Evolutionary conservation across 768 basidiomycete genomes (phyloP).

Genomic region (Tylopilus vinaceipallidus): DNA sequence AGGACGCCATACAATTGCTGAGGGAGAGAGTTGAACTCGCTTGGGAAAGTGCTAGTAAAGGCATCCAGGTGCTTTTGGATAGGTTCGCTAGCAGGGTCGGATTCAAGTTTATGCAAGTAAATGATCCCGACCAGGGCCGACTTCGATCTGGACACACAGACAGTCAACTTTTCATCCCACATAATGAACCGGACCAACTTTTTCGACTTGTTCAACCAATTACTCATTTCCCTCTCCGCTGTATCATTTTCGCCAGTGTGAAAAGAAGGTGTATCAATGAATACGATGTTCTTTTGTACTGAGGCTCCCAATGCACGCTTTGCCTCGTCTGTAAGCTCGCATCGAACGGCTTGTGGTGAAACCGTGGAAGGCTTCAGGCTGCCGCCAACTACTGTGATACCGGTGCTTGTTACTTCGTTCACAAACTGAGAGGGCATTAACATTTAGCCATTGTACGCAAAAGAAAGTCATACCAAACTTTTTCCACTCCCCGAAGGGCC

Average conservation of each 20-base stretch:
- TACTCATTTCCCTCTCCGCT: not conserved
- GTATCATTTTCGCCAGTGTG: not conserved
- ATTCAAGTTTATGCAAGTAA: constrained; percentile 16
- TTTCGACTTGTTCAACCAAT: constrained; percentile 8
- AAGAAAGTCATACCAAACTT: constrained; percentile 11
- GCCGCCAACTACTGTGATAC: not conserved
- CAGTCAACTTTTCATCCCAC: not conserved
- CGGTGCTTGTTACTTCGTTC: not conserved
- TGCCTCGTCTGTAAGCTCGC: not conserved
- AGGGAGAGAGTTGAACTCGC: not conserved
- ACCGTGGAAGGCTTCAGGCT: not conserved
- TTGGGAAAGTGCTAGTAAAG: constrained; percentile 9
- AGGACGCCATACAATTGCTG: constrained; percentile 8
- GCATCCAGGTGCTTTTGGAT: constrained; percentile 6
- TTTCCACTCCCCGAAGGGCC: constrained; percentile 22
- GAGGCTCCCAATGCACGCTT: not conserved
- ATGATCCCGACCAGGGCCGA: constrained; percentile 11
- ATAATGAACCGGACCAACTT: not conserved
- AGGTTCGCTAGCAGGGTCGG: rapidly evolving
- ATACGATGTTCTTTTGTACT: constrained; percentile 9
- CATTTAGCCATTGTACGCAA: not conserved
- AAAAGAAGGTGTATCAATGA: constrained; percentile 26
- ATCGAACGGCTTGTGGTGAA: constrained; percentile 12
- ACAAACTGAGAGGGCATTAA: constrained; percentile 8
- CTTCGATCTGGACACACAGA: constrained; percentile 2